Conservation (phyloP, 257 asterid species). For the Fraxinus excelsior region DNA sequence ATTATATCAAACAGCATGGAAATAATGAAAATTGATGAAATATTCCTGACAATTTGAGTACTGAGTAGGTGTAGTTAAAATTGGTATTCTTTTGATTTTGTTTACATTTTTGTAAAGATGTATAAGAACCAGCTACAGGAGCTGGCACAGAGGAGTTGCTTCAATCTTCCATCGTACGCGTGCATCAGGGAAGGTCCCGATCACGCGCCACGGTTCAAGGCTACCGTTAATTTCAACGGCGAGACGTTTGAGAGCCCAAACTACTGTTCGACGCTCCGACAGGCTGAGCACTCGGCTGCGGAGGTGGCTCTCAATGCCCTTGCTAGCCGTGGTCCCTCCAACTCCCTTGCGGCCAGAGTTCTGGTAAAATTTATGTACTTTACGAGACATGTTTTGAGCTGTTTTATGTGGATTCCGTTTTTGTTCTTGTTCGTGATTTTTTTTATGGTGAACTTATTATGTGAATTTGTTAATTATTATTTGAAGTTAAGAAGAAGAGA, state of each 20-base stretch:
- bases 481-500: background rate
- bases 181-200: constrained; percentile 52
- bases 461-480: background rate
- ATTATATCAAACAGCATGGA: background rate
- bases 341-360: constrained; percentile 43
- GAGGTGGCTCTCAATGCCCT: constrained; percentile 48
- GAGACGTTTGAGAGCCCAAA: constrained; percentile 45
- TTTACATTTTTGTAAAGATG: constrained; percentile 5
- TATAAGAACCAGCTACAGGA: background rate
- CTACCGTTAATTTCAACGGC: constrained; percentile 47
- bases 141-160: constrained; percentile 31
- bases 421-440: background rate
- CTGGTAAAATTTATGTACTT: constrained; percentile 29
- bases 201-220: constrained; percentile 53
- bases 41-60: background rate
- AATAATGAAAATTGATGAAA: background rate
- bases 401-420: background rate
- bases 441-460: background rate
- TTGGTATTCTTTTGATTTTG: background rate
- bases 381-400: background rate
- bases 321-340: constrained; percentile 41
- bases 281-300: constrained; percentile 53
- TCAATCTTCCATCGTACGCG: constrained; percentile 43
- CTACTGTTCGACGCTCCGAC: constrained; percentile 41
- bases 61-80: background rate